A percentile compares a stretch with the other conserved stretches of the same genome.
Evolutionary conservation across 495 filamentous ascomycete genomes (phyloP).

Genomic region (Tuber magnatum): DNA sequence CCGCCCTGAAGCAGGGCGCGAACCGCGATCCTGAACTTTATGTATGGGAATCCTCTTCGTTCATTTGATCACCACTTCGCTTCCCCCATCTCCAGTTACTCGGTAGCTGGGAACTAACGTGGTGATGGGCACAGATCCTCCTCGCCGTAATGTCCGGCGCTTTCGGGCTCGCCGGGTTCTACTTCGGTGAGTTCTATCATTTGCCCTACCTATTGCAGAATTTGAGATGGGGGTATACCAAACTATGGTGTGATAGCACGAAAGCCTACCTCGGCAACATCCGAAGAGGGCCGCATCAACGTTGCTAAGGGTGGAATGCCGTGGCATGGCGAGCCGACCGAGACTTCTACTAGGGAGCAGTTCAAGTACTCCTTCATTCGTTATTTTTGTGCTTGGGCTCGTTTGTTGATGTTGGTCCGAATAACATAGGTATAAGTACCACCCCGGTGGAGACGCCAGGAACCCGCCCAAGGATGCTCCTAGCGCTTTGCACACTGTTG

Average conservation of each 20-base stretch:
- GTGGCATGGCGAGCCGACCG: slow-evolving; percentile 62
- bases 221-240: neutral
- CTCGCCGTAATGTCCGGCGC: slow-evolving; percentile 84
- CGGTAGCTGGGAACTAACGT: slow-evolving; percentile 5
- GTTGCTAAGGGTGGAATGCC: slow-evolving; percentile 73
- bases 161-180: slow-evolving; percentile 80
- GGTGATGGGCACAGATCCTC: slow-evolving; percentile 57
- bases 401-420: neutral
- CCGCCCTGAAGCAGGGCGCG: slow-evolving; percentile 56
- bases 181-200: slow-evolving; percentile 53
- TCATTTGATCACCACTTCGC: neutral
- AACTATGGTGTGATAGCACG: slow-evolving; percentile 50
- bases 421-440: slow-evolving; percentile 52
- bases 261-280: slow-evolving; percentile 75
- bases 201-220: slow-evolving; percentile 4
- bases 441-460: slow-evolving; percentile 76
- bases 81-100: slow-evolving; percentile 4
- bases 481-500: slow-evolving; percentile 85
- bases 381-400: neutral
- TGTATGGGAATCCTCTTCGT: slow-evolving; percentile 46
- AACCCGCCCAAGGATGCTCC: slow-evolving; percentile 78
- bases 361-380: slow-evolving; percentile 56
- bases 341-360: slow-evolving; percentile 45
- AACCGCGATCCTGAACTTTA: slow-evolving; percentile 76
- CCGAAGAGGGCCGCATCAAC: slow-evolving; percentile 63